These are phyloP conservation scores for Flaveria trinervia DNA, from an alignment of 129 eudicot genomes.

Conservation along the genomic window DNA sequence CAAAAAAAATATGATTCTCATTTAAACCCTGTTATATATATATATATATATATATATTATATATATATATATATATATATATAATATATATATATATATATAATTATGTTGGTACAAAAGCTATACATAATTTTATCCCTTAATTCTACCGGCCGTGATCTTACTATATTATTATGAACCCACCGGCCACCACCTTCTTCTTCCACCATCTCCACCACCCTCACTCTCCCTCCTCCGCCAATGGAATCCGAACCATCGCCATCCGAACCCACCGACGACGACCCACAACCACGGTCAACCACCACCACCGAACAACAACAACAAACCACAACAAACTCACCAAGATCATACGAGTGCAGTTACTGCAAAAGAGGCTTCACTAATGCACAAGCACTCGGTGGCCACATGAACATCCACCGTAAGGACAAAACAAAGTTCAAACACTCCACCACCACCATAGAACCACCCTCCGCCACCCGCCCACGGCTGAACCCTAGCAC, in stretches of 20 bases:
- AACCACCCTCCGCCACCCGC: slow-evolving; percentile 17
- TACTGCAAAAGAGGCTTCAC: slow-evolving; percentile 47
- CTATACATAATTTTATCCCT: not conserved
- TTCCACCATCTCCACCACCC: slow-evolving; percentile 23
- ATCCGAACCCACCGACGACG: slow-evolving; percentile 25
- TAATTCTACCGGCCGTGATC: slow-evolving; percentile 25
- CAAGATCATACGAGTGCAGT: slow-evolving; percentile 44
- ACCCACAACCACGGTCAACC: slow-evolving; percentile 22
- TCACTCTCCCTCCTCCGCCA: not conserved
- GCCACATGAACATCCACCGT: slow-evolving; percentile 52
- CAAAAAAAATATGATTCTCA: too few relatives aligned
- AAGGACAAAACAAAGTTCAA: slow-evolving; percentile 40
- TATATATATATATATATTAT: too few relatives aligned
- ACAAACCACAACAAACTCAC: not conserved
- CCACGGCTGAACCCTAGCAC: too few relatives aligned
- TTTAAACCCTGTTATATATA: too few relatives aligned
- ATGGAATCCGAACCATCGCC: slow-evolving; percentile 36
- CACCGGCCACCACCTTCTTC: not conserved
- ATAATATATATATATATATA: too few relatives aligned
- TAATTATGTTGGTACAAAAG: not conserved
- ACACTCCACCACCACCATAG: slow-evolving; percentile 24
- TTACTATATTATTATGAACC: slow-evolving; percentile 18
- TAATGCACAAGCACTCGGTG: slow-evolving; percentile 48
- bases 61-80: too few relatives aligned
- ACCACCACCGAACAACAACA: not conserved